Base-by-base conservation (phyloP, 306 rosid genomes). In the Cucurbita moschata region DNA sequence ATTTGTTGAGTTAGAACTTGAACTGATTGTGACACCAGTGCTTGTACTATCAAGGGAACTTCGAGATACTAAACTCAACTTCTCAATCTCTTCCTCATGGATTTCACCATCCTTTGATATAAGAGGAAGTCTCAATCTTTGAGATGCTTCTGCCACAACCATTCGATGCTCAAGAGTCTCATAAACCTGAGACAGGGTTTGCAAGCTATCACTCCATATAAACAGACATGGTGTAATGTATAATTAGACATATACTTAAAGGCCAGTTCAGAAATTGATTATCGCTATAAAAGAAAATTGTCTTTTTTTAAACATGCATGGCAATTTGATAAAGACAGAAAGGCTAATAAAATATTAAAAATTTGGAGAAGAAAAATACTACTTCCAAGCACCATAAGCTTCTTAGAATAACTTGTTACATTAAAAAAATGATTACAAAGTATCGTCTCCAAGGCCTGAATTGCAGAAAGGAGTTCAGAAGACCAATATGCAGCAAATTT, bases 131-230 rank as follows among this genome's bases (percentile, higher is more conserved):
- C 96, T 91, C 83, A 88, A 85, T 82, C 89, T 84, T 74, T 94
- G 99, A 80, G 92, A 90, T 23, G 99, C 96, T 85, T 94, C 97
- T 42, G 96, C 96, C 43, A 86, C 81, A 72, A 84, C 83, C 96
- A 91, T 89, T 78, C 87, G 86, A 77, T 91, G 97, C 82, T 94
- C 97, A 72, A 94, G 78, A 55, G 87, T 91, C 81, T 89, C 95
- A n/a, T 84, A 91, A 43, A 91, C 86, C 99, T 89, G 83, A 80
- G 54, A 83, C 49, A 18, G 74, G 59, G 72, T 67, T 73, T 59
- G 38, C 55, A 73, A 13, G 61, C 60, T 72, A 63, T 56, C 75
- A 73, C 19, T 57, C 68, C 64, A 71, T 77, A 65, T 50, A 62
- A 44, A 19, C 19, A 66, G 50, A 30, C 38, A 14, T 78, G 3